These are phyloP conservation scores for Colletotrichum theobromicola DNA, from an alignment of 2,329 filamentous ascomycete species.

Conservation along the genomic window DNA sequence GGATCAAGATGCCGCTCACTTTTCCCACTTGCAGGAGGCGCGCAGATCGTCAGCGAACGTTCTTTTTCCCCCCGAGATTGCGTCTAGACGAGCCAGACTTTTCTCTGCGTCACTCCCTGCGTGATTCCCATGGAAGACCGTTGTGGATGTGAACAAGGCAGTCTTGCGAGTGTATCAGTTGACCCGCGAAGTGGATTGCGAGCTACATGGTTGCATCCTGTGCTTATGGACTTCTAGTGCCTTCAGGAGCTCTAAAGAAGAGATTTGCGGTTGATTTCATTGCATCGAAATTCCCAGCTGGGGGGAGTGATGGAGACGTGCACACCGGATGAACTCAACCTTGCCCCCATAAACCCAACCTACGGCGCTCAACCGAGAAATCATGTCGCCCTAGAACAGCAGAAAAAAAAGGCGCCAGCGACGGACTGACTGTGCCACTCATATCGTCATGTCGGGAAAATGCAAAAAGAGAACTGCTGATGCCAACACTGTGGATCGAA, in stretches of 20 bases:
- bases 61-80: too few species aligned
- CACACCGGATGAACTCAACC: neutral
- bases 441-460: neutral
- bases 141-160: too few species aligned
- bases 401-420: neutral
- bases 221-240: rapidly evolving
- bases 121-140: too few species aligned
- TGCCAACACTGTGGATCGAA: conserved; percentile 16
- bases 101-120: neutral
- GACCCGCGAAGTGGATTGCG: rapidly evolving
- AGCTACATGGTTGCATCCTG: neutral
- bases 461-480: neutral
- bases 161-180: too few species aligned
- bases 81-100: too few species aligned
- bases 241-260: neutral
- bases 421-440: neutral
- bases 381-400: neutral
- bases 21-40: neutral
- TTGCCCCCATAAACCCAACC: neutral
- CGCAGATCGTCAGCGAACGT: neutral
- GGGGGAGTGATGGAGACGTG: neutral
- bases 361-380: neutral
- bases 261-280: neutral
- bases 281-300: neutral
- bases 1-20: neutral